Evolutionary conservation across 306 rosid species (phyloP), one percentile per base, ranked within the genome.

Genomic region (Cucumis melo): DNA sequence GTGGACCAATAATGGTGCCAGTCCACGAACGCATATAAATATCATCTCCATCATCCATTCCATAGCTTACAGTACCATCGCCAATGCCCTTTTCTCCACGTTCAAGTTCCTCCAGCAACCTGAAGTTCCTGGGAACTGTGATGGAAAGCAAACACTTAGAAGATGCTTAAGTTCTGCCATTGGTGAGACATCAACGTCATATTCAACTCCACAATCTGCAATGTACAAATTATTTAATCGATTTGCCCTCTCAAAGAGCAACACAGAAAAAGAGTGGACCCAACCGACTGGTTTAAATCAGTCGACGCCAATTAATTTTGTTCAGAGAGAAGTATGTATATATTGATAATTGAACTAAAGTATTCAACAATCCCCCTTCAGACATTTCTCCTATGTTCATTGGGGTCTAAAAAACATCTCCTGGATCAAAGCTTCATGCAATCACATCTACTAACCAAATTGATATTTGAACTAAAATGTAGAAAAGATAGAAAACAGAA

Each of bases 31-130:
- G 92, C 99, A 95, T 95, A 88, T 90, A 92, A 82, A 95, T 95
- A 83, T 95, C 99, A 79, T 95, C 99, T 59, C 99, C 98, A 8
- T 95, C 99, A 29, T 95, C 99, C 99, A 95, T 95, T 63, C 99
- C 99, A 82, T 78, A 78, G 56, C 80, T 78, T 44, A 78, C 80
- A 38, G 80, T 78, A 12, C 80, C 80, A 78, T 78, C 80, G 5
- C 80, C 80, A 34, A 78, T 78, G 7, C 80, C 80, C 57, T 78
- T 78, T 53, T 78, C 80, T 73, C 99, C 99, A 0, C 99, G 91
- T 85, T 95, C 99, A 72, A 95, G 98, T 67, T 95, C 99, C 90
- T 95, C 99, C 88, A 95, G 86, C 93, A 95, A 86, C 90, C 99
- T 90, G 89, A 95, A 95, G 91, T 95, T 95, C 83, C 99, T 83